Conservation (phyloP, 805 yeast genomes). For the Candida ipomoeae region DNA sequence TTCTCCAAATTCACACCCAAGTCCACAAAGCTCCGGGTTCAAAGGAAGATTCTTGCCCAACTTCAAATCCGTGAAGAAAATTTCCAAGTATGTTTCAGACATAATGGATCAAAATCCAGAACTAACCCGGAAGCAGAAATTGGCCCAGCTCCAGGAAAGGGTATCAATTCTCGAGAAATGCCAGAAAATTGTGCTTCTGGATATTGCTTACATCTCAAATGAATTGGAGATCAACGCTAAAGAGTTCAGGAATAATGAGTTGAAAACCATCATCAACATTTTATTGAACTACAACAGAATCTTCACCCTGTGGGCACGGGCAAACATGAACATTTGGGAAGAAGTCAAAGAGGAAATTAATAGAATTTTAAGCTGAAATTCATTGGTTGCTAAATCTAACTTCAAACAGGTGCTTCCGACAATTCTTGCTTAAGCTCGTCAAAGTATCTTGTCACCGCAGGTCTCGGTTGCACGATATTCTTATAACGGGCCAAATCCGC, state of each 20-base stretch:
- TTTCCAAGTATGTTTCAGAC: slow-evolving; percentile 52
- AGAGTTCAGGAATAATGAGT: slow-evolving; percentile 47
- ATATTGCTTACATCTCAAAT: slow-evolving; percentile 38
- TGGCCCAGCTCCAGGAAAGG: slow-evolving; percentile 47
- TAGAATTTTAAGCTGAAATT: slow-evolving; percentile 4
- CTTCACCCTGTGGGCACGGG: slow-evolving; percentile 62
- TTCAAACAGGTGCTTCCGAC: not conserved
- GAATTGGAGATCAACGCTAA: slow-evolving; percentile 45
- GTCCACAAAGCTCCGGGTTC: not conserved
- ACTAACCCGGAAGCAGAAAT: slow-evolving; percentile 52
- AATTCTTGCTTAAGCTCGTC: slow-evolving; percentile 8
- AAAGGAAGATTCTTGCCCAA: slow-evolving; percentile 52
- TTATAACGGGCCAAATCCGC: slow-evolving; percentile 59
- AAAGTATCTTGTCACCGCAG: slow-evolving; percentile 43
- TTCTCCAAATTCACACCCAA: not conserved
- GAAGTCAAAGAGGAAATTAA: slow-evolving; percentile 47
- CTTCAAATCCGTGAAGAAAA: slow-evolving; percentile 40
- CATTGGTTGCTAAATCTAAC: not conserved
- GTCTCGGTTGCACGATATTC: slow-evolving; percentile 64
- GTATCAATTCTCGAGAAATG: slow-evolving; percentile 52
- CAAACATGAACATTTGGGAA: slow-evolving; percentile 64
- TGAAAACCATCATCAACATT: slow-evolving; percentile 49
- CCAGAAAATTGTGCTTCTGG: slow-evolving; percentile 38
- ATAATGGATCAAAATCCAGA: slow-evolving; percentile 67
- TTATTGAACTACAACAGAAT: slow-evolving; percentile 51